Base-by-base conservation (phyloP, 257 asterid genomes). In the Solanum virginianum region DNA sequence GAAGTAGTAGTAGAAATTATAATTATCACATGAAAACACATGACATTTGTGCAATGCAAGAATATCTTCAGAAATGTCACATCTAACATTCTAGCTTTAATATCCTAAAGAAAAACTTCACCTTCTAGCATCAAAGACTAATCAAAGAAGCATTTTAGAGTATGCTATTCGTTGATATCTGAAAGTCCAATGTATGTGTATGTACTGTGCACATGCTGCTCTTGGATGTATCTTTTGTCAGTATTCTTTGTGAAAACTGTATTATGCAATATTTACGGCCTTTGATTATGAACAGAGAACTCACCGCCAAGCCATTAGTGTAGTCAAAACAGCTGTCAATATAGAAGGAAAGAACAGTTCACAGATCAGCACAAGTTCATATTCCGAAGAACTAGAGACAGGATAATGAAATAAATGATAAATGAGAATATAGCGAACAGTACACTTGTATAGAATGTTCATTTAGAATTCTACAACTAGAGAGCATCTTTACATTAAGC, bases 321-420 rank as follows among this genome's bases (percentile, higher is more conserved):
- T 96, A 96, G 94, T 96, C 99, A 85, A 96, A 96, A 88, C 99
- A 96, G 90, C 99, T 96, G 98, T 90, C 36, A 90, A 86, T n/a
- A 84, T 84, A 87, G 66, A 84, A 83, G 59, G 80, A 85, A 32
- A 72, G 20, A 41, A 80, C 59, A 81, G 24, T 85, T 41, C 17
- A 29, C 29, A 66, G 77, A 81, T 85, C 36, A 81, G 83, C 65
- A 53, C 65, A 10, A 53, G 65, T 53, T 51, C 41, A 53, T 79
- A 79, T 54, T 53, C 65, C 15, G 65, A 53, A 53, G 49, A 79
- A 29, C 24, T 36, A 16, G 49, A 79, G 82, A 77, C 65, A 53
- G 22, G 41, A 79, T 5, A 79, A 53, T 79, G 65, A 55, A 26
- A 79, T 79, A 53, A 53, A 53, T 53, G 49, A 79, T 53, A 29